A percentile compares a stretch with the other conserved stretches of the same genome.
These are phyloP conservation scores for Mortierella sp. DNA, from an alignment of 371 early-diverging fungal species.

Conservation along the genomic window DNA sequence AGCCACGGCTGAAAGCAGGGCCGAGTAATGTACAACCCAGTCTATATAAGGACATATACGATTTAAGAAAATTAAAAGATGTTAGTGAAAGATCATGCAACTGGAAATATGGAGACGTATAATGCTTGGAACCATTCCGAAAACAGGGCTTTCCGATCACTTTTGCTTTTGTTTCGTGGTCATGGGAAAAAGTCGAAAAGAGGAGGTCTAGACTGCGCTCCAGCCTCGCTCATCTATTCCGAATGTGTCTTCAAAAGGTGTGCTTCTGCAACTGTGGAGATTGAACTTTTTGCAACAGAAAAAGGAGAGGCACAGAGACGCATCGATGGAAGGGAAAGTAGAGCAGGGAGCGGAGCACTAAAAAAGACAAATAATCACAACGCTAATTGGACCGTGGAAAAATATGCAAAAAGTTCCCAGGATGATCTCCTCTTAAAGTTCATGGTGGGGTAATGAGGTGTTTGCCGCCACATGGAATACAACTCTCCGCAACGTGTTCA, in stretches of 20 bases:
- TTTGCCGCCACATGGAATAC: too few species aligned
- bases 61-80: background rate
- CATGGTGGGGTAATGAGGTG: background rate
- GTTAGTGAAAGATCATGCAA: background rate
- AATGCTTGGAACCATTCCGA: too few species aligned
- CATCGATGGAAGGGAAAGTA: background rate
- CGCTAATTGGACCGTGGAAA: background rate
- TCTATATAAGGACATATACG: too few species aligned
- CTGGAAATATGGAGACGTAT: too few species aligned
- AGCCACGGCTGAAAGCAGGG: slow-evolving; percentile 67
- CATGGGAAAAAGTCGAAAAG: too few species aligned
- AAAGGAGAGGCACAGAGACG: too few species aligned
- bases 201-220: background rate
- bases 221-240: background rate
- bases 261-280: slow-evolving; percentile 8
- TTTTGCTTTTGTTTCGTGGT: too few species aligned
- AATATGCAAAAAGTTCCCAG: slow-evolving; percentile 23
- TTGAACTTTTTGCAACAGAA: slow-evolving; percentile 3
- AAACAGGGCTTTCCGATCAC: too few species aligned
- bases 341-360: too few species aligned
- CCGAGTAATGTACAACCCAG: slow-evolving; percentile 71
- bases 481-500: background rate
- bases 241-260: background rate
- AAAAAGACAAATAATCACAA: too few species aligned
- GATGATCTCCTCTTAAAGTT: slow-evolving; percentile 2